Evolutionary conservation across 805 yeast species (phyloP).

Genomic region (Candida orba): DNA sequence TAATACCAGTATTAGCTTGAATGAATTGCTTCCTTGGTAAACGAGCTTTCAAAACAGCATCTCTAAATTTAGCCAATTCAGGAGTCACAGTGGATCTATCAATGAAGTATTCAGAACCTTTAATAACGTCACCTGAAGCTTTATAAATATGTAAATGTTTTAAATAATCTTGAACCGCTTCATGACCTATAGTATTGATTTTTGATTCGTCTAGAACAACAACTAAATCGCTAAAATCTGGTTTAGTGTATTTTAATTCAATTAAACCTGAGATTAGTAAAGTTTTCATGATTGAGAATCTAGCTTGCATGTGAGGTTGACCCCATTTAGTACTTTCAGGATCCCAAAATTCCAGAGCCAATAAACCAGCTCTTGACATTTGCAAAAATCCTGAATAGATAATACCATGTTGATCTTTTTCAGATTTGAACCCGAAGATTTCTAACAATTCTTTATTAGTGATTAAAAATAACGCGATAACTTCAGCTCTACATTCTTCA

Average conservation of each 20-base stretch:
- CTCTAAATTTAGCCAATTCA: slow-evolving; percentile 60
- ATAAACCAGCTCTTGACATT: slow-evolving; percentile 84
- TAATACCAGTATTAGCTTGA: slow-evolving; percentile 65
- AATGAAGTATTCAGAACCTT: slow-evolving; percentile 56
- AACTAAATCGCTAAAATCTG: slow-evolving; percentile 49
- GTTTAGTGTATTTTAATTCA: slow-evolving; percentile 40
- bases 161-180: slow-evolving; percentile 65
- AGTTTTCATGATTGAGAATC: slow-evolving; percentile 76
- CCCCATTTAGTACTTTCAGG: slow-evolving; percentile 83
- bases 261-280: slow-evolving; percentile 61
- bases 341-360: slow-evolving; percentile 84
- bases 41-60: slow-evolving; percentile 60
- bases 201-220: slow-evolving; percentile 53
- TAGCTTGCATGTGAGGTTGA: slow-evolving; percentile 91
- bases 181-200: slow-evolving; percentile 63
- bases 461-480: slow-evolving; percentile 75
- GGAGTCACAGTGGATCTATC: slow-evolving; percentile 63
- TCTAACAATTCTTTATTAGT: slow-evolving; percentile 60
- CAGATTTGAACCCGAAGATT: slow-evolving; percentile 60
- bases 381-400: slow-evolving; percentile 61
- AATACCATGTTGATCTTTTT: slow-evolving; percentile 55
- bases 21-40: slow-evolving; percentile 79
- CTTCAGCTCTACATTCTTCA: slow-evolving; percentile 91
- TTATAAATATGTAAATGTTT: slow-evolving; percentile 71
- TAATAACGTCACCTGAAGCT: slow-evolving; percentile 62